These are phyloP conservation scores for Talaromyces pinophilus DNA, from an alignment of 2,329 filamentous ascomycete species.

Conservation along the genomic window DNA sequence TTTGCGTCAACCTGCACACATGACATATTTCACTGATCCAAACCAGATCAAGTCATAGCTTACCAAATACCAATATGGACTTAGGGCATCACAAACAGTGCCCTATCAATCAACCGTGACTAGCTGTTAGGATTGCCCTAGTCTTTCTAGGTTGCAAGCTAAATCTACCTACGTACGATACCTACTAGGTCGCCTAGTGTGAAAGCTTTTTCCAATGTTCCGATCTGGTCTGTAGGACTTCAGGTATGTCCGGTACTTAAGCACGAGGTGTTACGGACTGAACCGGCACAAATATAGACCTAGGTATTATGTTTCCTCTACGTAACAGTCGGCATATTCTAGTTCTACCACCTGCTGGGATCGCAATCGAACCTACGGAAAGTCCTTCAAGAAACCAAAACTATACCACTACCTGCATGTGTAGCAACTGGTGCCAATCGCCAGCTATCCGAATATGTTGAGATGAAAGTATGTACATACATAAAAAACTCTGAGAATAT, in stretches of 20 bases:
- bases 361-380: neutral
- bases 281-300: no score
- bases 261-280: no score
- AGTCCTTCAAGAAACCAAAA: neutral
- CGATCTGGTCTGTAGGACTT: no score
- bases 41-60: neutral
- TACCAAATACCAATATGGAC: neutral
- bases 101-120: neutral
- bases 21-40: neutral
- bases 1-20: neutral
- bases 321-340: no score
- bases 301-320: no score
- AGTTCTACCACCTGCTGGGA: neutral
- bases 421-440: neutral
- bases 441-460: neutral
- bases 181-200: no score
- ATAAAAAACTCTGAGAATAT: neutral
- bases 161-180: no score
- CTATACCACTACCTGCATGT: no score
- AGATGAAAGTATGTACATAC: neutral
- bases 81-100: neutral
- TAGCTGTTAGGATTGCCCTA: neutral
- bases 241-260: no score
- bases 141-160: no score
- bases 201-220: no score